phyloP scores from a whole-genome alignment of 148 eudicot genomes.

The Amaranthus cruentus region DNA sequence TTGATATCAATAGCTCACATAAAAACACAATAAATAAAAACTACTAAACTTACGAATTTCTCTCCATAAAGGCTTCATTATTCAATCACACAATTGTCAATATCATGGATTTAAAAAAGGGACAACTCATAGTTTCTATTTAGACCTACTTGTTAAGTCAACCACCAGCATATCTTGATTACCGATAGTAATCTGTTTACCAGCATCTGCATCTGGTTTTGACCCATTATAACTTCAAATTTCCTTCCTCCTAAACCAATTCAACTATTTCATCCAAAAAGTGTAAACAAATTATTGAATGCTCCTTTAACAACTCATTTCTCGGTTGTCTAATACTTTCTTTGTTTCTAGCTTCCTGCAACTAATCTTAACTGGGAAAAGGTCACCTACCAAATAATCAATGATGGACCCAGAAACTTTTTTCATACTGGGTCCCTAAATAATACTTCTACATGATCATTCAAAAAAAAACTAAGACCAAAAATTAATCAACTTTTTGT shows the following conservation, averaged over 20 bases:
- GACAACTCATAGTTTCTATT: neutral
- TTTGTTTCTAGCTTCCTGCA: slow-evolving; percentile 11
- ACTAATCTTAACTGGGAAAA: slow-evolving; percentile 8
- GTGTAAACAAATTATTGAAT: neutral
- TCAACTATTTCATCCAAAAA: neutral
- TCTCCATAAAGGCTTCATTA: neutral
- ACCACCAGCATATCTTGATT: neutral
- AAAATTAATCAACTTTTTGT: neutral
- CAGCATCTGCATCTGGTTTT: neutral
- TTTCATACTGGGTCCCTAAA: neutral
- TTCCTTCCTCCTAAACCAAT: neutral
- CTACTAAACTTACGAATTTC: neutral
- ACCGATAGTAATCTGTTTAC: neutral
- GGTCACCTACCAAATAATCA: slow-evolving; percentile 16
- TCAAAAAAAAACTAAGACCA: neutral
- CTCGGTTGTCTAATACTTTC: neutral
- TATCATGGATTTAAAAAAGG: neutral
- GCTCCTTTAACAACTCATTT: neutral
- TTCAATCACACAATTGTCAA: neutral
- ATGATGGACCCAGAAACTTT: slow-evolving; percentile 5
- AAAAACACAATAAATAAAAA: neutral
- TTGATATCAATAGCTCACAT: no score
- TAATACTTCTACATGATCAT: neutral
- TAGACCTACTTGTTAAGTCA: slow-evolving; percentile 1
- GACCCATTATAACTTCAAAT: neutral